Conservation (phyloP, 441 rosid species). For the Gossypium gossypioides region DNA sequence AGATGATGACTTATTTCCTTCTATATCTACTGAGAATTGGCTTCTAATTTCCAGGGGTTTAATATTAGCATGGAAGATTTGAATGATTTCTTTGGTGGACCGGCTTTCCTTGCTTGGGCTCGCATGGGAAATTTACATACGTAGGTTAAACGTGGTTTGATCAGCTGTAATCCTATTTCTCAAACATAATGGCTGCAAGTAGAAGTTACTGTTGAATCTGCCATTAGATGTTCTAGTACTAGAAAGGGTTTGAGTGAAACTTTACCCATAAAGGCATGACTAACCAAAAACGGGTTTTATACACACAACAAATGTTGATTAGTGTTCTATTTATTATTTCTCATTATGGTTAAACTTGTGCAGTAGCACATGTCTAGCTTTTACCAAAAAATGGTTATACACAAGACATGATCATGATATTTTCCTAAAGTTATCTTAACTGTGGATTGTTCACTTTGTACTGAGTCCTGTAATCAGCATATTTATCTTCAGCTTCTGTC, state of each 20-base stretch:
- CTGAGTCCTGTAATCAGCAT: background rate
- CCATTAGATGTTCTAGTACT: background rate
- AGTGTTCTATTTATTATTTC: background rate
- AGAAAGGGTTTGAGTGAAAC: background rate
- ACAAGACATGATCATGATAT: background rate
- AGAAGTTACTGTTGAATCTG: background rate
- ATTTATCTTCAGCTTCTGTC: conserved; percentile 8
- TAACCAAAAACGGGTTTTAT: background rate
- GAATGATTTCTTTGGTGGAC: conserved; percentile 90
- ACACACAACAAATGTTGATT: background rate
- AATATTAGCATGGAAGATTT: conserved; percentile 61
- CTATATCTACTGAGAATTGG: background rate
- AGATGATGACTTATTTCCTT: background rate
- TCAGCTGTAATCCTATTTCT: background rate
- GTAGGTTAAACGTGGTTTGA: conserved; percentile 32
- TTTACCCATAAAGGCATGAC: background rate
- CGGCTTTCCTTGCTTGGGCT: conserved; percentile 99
- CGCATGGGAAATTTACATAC: conserved; percentile 98
- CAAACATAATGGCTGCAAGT: background rate
- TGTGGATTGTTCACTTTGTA: background rate
- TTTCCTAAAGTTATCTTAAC: background rate
- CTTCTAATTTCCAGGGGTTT: conserved; percentile 46
- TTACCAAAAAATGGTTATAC: too few species aligned
- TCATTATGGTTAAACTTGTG: background rate
- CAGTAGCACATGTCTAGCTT: background rate